phyloP scores from a whole-genome alignment of 306 rosid genomes.

The Lotus japonicus region DNA sequence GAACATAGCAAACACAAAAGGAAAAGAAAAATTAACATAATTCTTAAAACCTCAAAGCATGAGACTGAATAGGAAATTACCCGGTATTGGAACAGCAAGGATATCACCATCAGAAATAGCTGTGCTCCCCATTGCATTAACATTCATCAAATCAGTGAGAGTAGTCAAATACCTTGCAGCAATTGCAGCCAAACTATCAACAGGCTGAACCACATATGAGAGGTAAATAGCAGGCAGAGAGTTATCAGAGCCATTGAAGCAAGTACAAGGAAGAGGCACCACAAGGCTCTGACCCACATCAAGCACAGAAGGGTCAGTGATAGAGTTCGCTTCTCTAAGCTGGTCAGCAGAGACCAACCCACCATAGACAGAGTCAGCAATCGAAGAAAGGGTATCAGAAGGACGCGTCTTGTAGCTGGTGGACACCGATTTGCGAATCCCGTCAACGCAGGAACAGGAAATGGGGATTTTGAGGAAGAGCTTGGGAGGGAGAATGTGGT shows the following conservation, averaged over 20 bases:
- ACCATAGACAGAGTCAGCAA: conserved; percentile 67
- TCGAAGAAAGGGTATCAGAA: conserved; percentile 69
- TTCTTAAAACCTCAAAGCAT: background rate
- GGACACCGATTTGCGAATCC: conserved; percentile 80
- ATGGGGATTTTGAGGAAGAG: conserved; percentile 86
- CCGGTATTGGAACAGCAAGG: conserved; percentile 83
- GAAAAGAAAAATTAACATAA: background rate
- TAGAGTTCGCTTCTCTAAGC: conserved; percentile 79
- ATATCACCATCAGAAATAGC: conserved; percentile 67
- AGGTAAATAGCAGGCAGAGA: conserved; percentile 77
- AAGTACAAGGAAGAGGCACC: conserved; percentile 94
- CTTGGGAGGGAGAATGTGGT: conserved; percentile 79
- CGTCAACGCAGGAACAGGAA: conserved; percentile 78
- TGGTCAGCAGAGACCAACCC: conserved; percentile 94
- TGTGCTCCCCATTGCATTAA: conserved; percentile 86
- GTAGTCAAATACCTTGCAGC: conserved; percentile 78
- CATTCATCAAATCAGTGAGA: conserved; percentile 94
- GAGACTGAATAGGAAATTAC: conserved; percentile 22
- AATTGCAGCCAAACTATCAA: conserved; percentile 59
- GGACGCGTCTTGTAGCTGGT: conserved; percentile 77
- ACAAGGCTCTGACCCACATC: conserved; percentile 79
- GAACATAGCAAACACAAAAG: background rate
- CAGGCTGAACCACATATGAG: conserved; percentile 73
- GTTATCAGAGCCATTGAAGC: conserved; percentile 94
- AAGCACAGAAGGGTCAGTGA: conserved; percentile 62